Evolutionary conservation across 352 stramenopile species (phyloP).

Genomic region (Peronospora tabacina): DNA sequence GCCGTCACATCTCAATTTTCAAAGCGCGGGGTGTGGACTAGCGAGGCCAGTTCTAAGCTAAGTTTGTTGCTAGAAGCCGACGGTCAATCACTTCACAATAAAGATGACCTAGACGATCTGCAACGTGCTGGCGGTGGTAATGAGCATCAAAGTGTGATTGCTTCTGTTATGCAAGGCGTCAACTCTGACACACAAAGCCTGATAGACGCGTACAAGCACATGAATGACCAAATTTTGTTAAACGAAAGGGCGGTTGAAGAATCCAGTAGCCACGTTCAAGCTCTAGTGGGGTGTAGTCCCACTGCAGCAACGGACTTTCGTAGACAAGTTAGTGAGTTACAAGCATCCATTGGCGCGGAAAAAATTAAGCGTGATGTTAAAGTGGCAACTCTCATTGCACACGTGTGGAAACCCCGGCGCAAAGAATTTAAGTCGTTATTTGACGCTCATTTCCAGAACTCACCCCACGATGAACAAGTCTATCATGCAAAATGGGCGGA

Average conservation of each 20-base stretch:
- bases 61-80: conserved; percentile 1
- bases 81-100: background rate
- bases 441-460: background rate
- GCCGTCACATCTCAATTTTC: background rate
- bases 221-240: conserved; percentile 35
- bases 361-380: conserved; percentile 35
- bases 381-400: conserved; percentile 34
- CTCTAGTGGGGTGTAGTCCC: conserved; percentile 23
- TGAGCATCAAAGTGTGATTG: background rate
- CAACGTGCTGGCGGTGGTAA: conserved; percentile 2
- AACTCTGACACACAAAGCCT: conserved; percentile 14
- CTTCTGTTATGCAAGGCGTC: conserved; percentile 2
- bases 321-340: conserved; percentile 33
- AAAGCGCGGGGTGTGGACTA: background rate
- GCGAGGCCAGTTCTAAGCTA: background rate
- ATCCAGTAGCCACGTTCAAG: conserved; percentile 18
- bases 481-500: conserved; percentile 21
- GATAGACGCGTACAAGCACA: conserved; percentile 27
- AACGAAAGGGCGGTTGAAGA: conserved; percentile 36
- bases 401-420: conserved; percentile 14
- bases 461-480: conserved; percentile 12
- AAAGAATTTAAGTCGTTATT: conserved; percentile 16
- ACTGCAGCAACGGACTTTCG: conserved; percentile 27
- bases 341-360: conserved; percentile 27
- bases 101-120: background rate